Percentiles rank a stretch among this genome's conserved stretches.
These are phyloP conservation scores for Parietaria judaica DNA, from an alignment of 306 rosid species.

Conservation along the genomic window DNA sequence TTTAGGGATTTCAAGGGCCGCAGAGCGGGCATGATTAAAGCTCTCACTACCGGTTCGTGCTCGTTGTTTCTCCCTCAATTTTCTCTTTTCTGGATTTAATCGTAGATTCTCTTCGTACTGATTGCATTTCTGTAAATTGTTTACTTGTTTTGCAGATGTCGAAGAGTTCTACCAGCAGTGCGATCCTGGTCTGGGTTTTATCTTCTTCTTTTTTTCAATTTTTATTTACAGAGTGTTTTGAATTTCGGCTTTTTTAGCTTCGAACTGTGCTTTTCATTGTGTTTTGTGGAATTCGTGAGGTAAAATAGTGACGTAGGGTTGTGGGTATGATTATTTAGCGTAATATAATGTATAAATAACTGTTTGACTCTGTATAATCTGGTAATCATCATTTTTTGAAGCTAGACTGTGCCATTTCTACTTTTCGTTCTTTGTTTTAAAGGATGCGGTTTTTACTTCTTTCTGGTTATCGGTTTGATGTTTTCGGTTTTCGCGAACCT, in stretches of 20 bases:
- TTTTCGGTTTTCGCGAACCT: too few relatives aligned
- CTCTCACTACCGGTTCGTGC: slow-evolving; percentile 49
- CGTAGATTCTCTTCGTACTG: background rate
- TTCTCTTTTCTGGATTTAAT: background rate
- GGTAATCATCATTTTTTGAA: background rate
- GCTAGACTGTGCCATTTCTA: background rate
- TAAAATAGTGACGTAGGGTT: background rate
- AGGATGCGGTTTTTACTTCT: background rate
- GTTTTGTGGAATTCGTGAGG: background rate
- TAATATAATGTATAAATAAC: background rate
- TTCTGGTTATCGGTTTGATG: too few relatives aligned
- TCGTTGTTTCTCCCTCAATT: background rate
- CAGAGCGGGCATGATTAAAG: slow-evolving; percentile 54
- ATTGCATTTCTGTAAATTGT: background rate
- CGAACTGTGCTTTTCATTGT: background rate
- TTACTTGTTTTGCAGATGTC: slow-evolving; percentile 30
- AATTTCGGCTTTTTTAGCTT: background rate
- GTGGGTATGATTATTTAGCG: background rate
- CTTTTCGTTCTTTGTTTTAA: background rate
- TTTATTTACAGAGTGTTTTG: background rate
- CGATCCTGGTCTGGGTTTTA: slow-evolving; percentile 47
- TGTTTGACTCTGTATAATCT: background rate
- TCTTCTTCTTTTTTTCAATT: background rate
- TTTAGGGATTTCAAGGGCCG: slow-evolving; percentile 60
- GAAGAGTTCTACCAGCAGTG: slow-evolving; percentile 51